Percentiles rank a stretch among this genome's conserved stretches.
phyloP scores from a whole-genome alignment of 345 rosid genomes.

The Jatropha curcas region DNA sequence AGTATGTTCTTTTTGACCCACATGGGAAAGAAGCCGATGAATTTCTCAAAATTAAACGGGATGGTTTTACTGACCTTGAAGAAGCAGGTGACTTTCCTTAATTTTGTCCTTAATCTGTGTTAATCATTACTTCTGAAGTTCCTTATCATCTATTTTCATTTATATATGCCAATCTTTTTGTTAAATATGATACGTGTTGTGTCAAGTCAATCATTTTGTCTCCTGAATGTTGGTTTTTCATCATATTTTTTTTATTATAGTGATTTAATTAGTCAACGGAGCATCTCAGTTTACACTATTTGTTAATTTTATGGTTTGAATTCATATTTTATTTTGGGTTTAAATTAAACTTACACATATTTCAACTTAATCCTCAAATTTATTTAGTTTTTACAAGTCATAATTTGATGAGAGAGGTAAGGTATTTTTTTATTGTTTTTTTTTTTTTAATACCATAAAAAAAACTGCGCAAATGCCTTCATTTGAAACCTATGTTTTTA shows the following conservation, averaged over 20 bases:
- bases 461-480: background rate
- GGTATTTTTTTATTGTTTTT: background rate
- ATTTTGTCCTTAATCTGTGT: background rate
- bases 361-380: too few relatives aligned
- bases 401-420: background rate
- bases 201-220: background rate
- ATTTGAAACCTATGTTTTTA: background rate
- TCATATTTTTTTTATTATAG: too few relatives aligned
- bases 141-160: too few relatives aligned
- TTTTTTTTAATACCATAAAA: too few relatives aligned
- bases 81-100: conserved; percentile 32
- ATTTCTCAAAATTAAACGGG: conserved; percentile 32
- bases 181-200: background rate
- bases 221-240: too few relatives aligned
- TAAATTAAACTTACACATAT: too few relatives aligned
- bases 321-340: too few relatives aligned
- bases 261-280: too few relatives aligned
- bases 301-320: too few relatives aligned
- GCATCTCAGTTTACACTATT: too few relatives aligned
- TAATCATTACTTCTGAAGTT: too few relatives aligned
- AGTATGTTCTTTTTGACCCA: conserved; percentile 80
- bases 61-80: conserved; percentile 40
- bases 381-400: background rate
- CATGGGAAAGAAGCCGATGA: conserved; percentile 52
- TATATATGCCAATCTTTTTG: background rate